Base-by-base conservation (phyloP, 148 eudicot species). In the Heliamphora exappendiculata region DNA sequence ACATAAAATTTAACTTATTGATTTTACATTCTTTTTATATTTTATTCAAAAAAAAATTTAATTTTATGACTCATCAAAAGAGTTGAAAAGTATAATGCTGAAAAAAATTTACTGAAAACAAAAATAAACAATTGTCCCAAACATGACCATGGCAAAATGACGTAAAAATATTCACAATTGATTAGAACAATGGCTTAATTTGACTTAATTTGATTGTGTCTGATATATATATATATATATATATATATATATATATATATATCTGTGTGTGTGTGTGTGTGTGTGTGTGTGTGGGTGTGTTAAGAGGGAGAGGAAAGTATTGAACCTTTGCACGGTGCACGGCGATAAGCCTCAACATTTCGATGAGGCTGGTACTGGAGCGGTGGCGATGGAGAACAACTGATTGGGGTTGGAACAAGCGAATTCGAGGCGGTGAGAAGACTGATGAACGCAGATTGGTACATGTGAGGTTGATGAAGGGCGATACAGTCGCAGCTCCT, bases 281-380 rank as follows among this genome's bases (percentile, higher is more conserved):
- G n/a, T n/a, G n/a, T n/a, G n/a, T n/a, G n/a, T n/a, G n/a, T n/a
- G n/a, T n/a, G n/a, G n/a, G n/a, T n/a, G n/a, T n/a, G 20, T 28
- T 42, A 22, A 24, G 28, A 24, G 34, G 62, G 44, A 47, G 60
- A 34, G 24, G 5, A 22, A 24, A 72, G 29, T 0, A n/a, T 7
- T 47, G 20, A 11, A 72, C 75, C 75, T 72, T 55, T 11, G 64
- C 45, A 36, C 60, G 75, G 41, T 26, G 70, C 10, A 72, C 4
- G 49, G 37, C 12, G 62, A 50, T 11, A 0, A 36, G 49, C 60
- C 63, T 55, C 7, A 20, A 60, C 17, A 33, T 7, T 33, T 19
- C 64, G 4, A 11, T 13, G 49, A 10, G 22, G 42, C 39, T 29
- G 58, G 19, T 67, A 37, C 47, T 37, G 45, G 1, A 22, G 50